These are phyloP conservation scores for Paraleonurus japonicus DNA, from an alignment of 257 asterid genomes.

Conservation along the genomic window DNA sequence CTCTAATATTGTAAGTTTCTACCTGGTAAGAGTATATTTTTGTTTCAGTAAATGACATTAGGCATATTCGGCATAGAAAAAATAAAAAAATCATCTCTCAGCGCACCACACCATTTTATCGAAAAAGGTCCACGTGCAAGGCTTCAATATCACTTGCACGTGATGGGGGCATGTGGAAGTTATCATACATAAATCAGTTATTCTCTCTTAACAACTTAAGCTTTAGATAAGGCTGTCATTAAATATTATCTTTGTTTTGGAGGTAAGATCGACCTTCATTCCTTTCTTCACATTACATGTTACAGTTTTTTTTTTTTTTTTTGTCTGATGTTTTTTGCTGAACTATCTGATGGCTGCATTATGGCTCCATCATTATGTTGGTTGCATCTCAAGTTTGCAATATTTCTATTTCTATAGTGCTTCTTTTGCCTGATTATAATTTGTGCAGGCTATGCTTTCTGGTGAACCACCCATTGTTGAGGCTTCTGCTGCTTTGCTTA, in stretches of 20 bases:
- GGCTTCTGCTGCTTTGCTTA: slow-evolving; percentile 90
- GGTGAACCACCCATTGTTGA: slow-evolving; percentile 94
- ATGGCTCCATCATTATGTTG: slow-evolving; percentile 8
- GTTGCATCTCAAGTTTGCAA: slow-evolving; percentile 1
- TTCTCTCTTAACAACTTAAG: background rate
- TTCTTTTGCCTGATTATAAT: slow-evolving; percentile 5
- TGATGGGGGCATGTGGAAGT: background rate
- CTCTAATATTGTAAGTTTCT: slow-evolving; percentile 2
- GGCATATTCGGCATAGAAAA: background rate
- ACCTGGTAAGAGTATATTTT: background rate
- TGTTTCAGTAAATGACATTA: background rate
- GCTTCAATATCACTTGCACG: background rate
- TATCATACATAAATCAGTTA: background rate
- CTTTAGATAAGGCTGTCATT: background rate
- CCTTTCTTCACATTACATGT: background rate
- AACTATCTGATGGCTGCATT: background rate
- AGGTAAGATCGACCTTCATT: background rate
- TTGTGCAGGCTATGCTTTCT: slow-evolving; percentile 85
- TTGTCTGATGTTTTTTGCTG: background rate
- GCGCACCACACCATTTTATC: background rate
- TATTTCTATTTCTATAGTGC: background rate
- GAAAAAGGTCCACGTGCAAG: background rate
- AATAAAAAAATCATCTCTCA: background rate
- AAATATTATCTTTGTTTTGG: slow-evolving; percentile 11
- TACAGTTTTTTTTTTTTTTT: background rate